phyloP scores from a whole-genome alignment of 106 monocot species.

The Gastrodia elata region DNA sequence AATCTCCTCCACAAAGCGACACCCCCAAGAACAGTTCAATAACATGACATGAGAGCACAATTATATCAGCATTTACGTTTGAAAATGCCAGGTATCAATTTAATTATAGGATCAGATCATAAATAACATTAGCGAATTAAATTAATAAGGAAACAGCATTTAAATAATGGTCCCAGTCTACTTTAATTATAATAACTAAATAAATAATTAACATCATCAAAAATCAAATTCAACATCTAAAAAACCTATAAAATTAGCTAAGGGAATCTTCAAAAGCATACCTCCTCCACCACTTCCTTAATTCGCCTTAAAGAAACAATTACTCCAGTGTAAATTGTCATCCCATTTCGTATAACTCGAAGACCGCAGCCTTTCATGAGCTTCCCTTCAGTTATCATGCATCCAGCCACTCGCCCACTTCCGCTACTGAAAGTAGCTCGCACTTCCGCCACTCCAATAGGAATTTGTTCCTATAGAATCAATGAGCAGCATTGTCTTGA shows the following conservation, averaged over 20 bases:
- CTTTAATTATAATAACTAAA: not conserved
- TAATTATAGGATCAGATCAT: not conserved
- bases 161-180: not conserved
- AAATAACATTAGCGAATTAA: not conserved
- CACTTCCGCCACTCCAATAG: slow-evolving; percentile 75
- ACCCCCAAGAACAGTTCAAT: too few relatives aligned
- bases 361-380: slow-evolving; percentile 64
- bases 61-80: not conserved
- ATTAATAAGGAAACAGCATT: not conserved
- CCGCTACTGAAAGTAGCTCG: slow-evolving; percentile 86
- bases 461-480: slow-evolving; percentile 56
- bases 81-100: not conserved
- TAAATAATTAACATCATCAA: not conserved
- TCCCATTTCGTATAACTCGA: slow-evolving; percentile 61
- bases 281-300: slow-evolving; percentile 98
- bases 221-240: not conserved
- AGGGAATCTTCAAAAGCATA: slow-evolving; percentile 14
- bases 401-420: slow-evolving; percentile 92
- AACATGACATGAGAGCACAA: not conserved
- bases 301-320: slow-evolving; percentile 81
- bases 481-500: not conserved
- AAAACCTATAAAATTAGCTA: not conserved
- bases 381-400: slow-evolving; percentile 93
- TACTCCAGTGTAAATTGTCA: slow-evolving; percentile 45
- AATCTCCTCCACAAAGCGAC: too few relatives aligned